Conservation (phyloP, 441 rosid species). For the Sinapis alba region DNA sequence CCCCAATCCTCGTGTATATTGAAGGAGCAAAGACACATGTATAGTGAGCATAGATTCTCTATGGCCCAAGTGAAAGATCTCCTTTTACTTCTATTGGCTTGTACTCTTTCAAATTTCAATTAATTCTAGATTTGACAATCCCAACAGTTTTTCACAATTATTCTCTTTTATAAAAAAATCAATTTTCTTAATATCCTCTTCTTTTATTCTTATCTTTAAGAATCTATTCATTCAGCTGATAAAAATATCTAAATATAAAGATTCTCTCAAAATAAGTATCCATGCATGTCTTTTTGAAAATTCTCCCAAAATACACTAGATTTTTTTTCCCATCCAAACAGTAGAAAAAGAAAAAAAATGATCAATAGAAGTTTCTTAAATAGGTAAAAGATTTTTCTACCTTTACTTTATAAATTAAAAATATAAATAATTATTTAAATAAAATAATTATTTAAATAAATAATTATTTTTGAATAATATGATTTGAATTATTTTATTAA, state of each 20-base stretch:
- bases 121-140: slow-evolving; percentile 33
- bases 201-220: slow-evolving; percentile 31
- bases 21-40: slow-evolving; percentile 45
- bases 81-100: slow-evolving; percentile 22
- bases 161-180: not conserved
- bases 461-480: too few species aligned
- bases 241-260: slow-evolving; percentile 15
- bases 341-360: too few species aligned
- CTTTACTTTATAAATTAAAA: too few species aligned
- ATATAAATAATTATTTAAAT: too few species aligned
- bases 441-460: too few species aligned
- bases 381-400: too few species aligned
- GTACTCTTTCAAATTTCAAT: slow-evolving; percentile 11
- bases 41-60: slow-evolving; percentile 52
- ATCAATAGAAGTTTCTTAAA: too few species aligned
- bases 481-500: too few species aligned
- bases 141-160: slow-evolving; percentile 17
- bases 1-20: slow-evolving; percentile 19
- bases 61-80: slow-evolving; percentile 42
- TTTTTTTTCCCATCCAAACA: too few species aligned
- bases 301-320: too few species aligned
- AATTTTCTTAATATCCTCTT: not conserved
- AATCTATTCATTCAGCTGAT: slow-evolving; percentile 8
- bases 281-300: slow-evolving; percentile 31
- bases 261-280: slow-evolving; percentile 10